Evolutionary conservation across 345 rosid species (phyloP), one percentile per base, ranked within the genome.

Genomic region (Sisymbrium altissimum): DNA sequence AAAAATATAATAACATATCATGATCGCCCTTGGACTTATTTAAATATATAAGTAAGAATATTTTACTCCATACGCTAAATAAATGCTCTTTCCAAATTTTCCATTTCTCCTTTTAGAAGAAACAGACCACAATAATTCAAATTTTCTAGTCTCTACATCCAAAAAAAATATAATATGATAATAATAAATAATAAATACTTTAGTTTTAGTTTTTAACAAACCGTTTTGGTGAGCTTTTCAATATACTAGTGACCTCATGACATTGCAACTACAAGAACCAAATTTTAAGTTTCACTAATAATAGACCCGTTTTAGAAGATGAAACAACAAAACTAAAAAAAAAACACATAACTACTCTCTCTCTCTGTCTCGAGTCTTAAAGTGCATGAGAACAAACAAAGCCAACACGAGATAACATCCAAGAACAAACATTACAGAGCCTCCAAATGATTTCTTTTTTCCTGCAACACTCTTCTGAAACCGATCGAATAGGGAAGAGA

Each of bases 271-370:
- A 73, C 21, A 64, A 54, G 13, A 7, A 73, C 71, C 73, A 49
- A 59, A 46, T 52, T 66, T 45, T 14, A 59, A 60, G 74, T 68
- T 68, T 68, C 48, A 70, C 40, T 53, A 76, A 70, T 58, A 63
- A 54, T 13, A 55, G 4, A 76, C 50, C 9, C 5, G 35, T 43
- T 52, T 54, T 15, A 5, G 15, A 11, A 69, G 32, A 49, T 21
- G 19, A 40, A 68, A 53, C 64, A 58, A 60, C 19, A 67, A 49
- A 60, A 52, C 61, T 36, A 11, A 60, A 33, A 66, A 11, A 60
- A 33, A 66, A 18, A 68, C 55, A 75, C 41, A 62, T 40, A 38
- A 21, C 30, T 27, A n/a, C 36, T 33, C 46, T 63, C n/a, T 32
- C 52, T 58, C 6, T 64, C 35, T 52, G 35, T 72, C 35, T 49